Base-by-base conservation (phyloP, 2,329 filamentous ascomycete genomes). In the Alternaria viburni region DNA sequence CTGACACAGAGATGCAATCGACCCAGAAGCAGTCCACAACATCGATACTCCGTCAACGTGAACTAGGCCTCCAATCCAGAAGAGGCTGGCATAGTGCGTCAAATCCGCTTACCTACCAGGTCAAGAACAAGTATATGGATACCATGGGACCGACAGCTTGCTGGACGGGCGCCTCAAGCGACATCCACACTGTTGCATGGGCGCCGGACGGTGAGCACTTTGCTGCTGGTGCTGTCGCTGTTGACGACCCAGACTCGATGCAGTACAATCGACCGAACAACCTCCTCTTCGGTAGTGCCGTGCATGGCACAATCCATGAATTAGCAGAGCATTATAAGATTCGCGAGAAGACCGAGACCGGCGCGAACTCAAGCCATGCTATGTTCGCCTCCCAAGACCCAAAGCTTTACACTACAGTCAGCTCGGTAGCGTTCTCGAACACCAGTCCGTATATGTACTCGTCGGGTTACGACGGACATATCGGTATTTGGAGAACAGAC, bases 231-330 rank as follows among this genome's bases (percentile, higher is more conserved):
- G 85, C 87, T 5, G 84, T 86, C 6, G 84, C 87, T 28, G 83
- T 87, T 6, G 83, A 83, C 4, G 87, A 89, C 66, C 73, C 80
- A 4, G 78, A 83, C 49, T 86, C 83, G n/a, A 86, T 87, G 83
- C 84, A 87, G 44, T 90, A 90, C 70, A 90, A 90, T 61, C 79
- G 85, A 43, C 79, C 82, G 0, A 85, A 87, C 62, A 89, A 89
- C 67, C 77, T 89, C 1, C 70, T 89, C 1, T 73, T 87, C 36
- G 88, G 88, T 1, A 79, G 86, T 63, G 65, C 83, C 4, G 65
- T 71, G 1, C 68, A 69, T 1, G 82, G 81, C 19, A 70, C 69
- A 1, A 71, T 89, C 8, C 77, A 81, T 56, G 87, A 89, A 65
- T 72, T 90, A 0, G 82, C 85, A 1, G 83, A 86, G 54, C 88